phyloP scores from a whole-genome alignment of 2,329 filamentous ascomycete genomes.

The Boeremia lycopersici region DNA sequence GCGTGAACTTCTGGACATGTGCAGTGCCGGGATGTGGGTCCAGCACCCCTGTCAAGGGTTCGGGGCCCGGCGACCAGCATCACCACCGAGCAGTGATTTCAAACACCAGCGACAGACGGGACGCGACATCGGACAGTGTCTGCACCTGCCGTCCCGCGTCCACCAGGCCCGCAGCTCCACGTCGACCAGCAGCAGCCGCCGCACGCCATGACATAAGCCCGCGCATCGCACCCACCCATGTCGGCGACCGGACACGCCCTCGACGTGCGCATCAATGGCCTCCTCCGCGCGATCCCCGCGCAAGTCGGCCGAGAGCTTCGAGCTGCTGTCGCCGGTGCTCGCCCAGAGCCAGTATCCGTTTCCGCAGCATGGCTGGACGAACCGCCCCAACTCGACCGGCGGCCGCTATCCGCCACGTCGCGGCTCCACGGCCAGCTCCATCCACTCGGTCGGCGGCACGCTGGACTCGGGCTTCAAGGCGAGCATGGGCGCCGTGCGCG shows the following conservation, averaged over 20 bases:
- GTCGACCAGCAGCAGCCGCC: background rate
- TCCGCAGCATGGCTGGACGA: conserved; percentile 61
- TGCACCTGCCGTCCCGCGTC: background rate
- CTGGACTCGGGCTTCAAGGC: conserved; percentile 71
- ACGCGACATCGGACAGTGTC: background rate
- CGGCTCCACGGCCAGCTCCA: conserved; percentile 85
- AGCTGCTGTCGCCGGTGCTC: conserved; percentile 52
- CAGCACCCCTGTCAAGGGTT: conserved; percentile 13
- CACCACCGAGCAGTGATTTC: conserved; percentile 7
- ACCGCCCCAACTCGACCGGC: conserved; percentile 54
- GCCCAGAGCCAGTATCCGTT: conserved; percentile 58
- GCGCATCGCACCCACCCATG: conserved; percentile 30
- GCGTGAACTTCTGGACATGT: too few species aligned
- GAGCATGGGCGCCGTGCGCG: conserved; percentile 65
- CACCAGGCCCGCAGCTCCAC: too few species aligned
- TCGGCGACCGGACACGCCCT: conserved; percentile 37
- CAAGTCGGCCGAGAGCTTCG: conserved; percentile 57
- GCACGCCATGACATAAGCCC: conserved; percentile 6
- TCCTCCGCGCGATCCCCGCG: conserved; percentile 51
- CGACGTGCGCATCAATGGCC: conserved; percentile 39
- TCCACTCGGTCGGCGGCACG: conserved; percentile 83
- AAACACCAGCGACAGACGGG: conserved; percentile 5
- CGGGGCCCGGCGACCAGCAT: conserved; percentile 10
- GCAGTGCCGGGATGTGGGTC: conserved; percentile 12
- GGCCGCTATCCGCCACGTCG: conserved; percentile 64